A percentile compares a stretch with the other conserved stretches of the same genome.
These are phyloP conservation scores for Micromonas commoda DNA, from an alignment of 139 green algal species.

Conservation along the genomic window DNA sequence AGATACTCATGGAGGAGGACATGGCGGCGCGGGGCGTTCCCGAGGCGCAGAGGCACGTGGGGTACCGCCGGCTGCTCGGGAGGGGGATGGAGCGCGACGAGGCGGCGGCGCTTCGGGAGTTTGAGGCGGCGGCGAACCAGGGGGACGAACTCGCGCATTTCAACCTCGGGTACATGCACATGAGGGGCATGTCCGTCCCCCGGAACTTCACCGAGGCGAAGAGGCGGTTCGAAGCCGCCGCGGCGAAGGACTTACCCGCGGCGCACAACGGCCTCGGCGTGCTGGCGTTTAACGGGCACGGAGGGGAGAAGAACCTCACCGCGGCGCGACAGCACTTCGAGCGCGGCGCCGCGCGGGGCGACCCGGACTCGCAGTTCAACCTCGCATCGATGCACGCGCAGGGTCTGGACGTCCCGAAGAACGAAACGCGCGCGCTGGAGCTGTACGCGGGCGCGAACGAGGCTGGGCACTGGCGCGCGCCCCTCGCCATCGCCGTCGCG, in stretches of 20 bases:
- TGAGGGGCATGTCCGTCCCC: slow-evolving; percentile 37
- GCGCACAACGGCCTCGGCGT: slow-evolving; percentile 46
- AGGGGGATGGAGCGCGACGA: slow-evolving; percentile 43
- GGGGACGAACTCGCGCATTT: slow-evolving; percentile 44
- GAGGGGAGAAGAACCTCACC: slow-evolving; percentile 35
- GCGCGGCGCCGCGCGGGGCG: slow-evolving; percentile 6
- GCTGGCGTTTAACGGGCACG: slow-evolving; percentile 43
- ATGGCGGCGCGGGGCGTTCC: neutral
- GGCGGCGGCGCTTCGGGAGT: slow-evolving; percentile 36
- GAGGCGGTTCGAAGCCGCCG: slow-evolving; percentile 37
- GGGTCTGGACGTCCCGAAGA: neutral
- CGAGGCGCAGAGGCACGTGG: slow-evolving; percentile 35
- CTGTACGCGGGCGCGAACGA: slow-evolving; percentile 3
- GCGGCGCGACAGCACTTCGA: slow-evolving; percentile 36
- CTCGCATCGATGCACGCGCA: neutral
- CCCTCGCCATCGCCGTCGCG: neutral
- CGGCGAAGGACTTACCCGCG: slow-evolving; percentile 8
- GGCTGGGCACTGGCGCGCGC: slow-evolving; percentile 32
- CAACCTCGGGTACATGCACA: slow-evolving; percentile 55
- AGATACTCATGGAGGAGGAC: slow-evolving; percentile 14
- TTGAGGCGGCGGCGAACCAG: slow-evolving; percentile 38
- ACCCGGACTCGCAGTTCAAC: slow-evolving; percentile 27
- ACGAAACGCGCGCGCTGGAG: neutral
- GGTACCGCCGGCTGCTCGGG: slow-evolving; percentile 47
- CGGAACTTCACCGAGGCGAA: slow-evolving; percentile 39